Percentiles rank a stretch among this genome's conserved stretches.
These are phyloP conservation scores for Penicillium salamii DNA, from an alignment of 495 filamentous ascomycete genomes.

Conservation along the genomic window DNA sequence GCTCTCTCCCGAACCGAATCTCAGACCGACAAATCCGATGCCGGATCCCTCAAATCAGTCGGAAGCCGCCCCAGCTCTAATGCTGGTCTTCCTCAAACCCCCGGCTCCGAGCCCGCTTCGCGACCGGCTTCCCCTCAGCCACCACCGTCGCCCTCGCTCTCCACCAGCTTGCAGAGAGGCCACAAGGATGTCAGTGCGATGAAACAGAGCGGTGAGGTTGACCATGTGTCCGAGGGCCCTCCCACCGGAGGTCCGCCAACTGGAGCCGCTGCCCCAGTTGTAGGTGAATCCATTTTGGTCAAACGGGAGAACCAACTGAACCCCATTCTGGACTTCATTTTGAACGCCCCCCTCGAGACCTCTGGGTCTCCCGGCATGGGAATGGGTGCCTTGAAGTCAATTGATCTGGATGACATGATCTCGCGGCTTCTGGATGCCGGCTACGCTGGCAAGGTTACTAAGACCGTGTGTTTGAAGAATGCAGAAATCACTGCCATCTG, in stretches of 20 bases:
- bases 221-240: conserved; percentile 91
- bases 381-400: conserved; percentile 75
- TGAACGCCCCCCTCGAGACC: conserved; percentile 40
- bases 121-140: conserved; percentile 59
- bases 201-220: conserved; percentile 85
- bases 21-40: conserved; percentile 67
- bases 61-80: conserved; percentile 50
- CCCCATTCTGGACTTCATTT: conserved; percentile 52
- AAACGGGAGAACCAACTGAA: conserved; percentile 72
- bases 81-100: conserved; percentile 33
- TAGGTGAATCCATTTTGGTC: conserved; percentile 62
- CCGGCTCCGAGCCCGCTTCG: conserved; percentile 36
- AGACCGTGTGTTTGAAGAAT: conserved; percentile 95
- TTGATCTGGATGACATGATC: conserved; percentile 97
- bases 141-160: conserved; percentile 87
- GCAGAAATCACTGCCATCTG: conserved; percentile 95
- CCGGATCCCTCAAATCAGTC: conserved; percentile 66
- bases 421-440: conserved; percentile 88
- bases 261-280: conserved; percentile 50
- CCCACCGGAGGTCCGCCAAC: conserved; percentile 57
- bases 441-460: conserved; percentile 95
- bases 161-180: conserved; percentile 68
- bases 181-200: conserved; percentile 78
- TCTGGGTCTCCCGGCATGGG: conserved; percentile 46
- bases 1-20: conserved; percentile 59